A percentile compares a stretch with the other conserved stretches of the same genome.
Evolutionary conservation across 179 eudicot genomes (phyloP).

Genomic region (Camellia oleifera): DNA sequence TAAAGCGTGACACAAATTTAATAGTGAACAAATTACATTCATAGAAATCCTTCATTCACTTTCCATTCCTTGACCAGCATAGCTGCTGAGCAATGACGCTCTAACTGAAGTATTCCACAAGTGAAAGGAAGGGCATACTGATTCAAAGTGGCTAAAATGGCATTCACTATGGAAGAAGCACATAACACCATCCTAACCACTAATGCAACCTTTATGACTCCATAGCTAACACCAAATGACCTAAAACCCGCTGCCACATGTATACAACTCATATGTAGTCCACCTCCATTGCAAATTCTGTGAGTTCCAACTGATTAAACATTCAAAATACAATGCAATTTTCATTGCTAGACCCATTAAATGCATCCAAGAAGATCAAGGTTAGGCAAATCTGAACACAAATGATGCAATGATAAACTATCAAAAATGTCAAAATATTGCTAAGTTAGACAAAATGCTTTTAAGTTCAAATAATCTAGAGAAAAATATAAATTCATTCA

Average conservation of each 20-base stretch:
- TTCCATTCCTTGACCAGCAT: no score
- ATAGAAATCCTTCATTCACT: no score
- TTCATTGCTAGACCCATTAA: neutral
- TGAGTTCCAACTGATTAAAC: neutral
- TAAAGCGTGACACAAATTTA: no score
- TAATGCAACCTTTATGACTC: neutral
- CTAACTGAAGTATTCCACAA: no score
- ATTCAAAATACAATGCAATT: neutral
- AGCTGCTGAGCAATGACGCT: no score
- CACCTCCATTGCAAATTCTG: neutral
- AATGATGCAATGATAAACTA: neutral
- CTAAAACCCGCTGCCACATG: neutral
- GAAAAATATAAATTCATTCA: no score
- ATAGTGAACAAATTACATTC: no score
- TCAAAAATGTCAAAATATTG: neutral
- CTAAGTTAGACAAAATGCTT: neutral
- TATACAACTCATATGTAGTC: neutral
- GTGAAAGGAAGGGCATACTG: neutral
- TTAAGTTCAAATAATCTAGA: neutral
- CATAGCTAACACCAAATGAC: neutral
- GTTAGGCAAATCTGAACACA: neutral
- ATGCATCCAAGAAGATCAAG: neutral
- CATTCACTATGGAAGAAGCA: neutral
- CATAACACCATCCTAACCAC: neutral
- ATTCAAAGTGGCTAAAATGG: neutral